Evolutionary conservation across 768 basidiomycete species (phyloP), one percentile per base, ranked within the genome.

Genomic region (Xerocomus spinulosus): DNA sequence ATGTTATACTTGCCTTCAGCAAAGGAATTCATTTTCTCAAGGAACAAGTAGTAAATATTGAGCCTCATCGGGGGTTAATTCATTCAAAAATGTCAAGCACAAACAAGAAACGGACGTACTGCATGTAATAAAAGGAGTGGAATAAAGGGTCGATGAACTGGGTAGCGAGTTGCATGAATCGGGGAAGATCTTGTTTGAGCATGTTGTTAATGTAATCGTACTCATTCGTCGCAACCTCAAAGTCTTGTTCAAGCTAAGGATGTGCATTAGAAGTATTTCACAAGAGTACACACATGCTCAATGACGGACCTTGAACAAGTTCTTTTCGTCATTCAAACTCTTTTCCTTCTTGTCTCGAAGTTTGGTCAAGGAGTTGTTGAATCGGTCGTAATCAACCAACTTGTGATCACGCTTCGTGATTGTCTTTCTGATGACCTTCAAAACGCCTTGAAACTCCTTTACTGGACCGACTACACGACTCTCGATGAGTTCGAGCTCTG

Each of bases 101-200:
- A 29, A 36, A 30, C 29, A 43, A 30, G 38, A 48, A 53, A 42
- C 25, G 43, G 24, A 82, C 92, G 62, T 61, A 94, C 92, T 98
- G 92, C 93, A 99, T 97, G 68, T 95, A 99, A 75, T 87, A 99
- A 77, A 93, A 93, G 15, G 92, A 95, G 59, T 95, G 87, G 80
- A 97, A 99, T n/a, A 98, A 73, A 1, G 96, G 96, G 56, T 94
- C 87, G 63, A 98, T 91, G 70, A 97, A 97, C 54, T 84, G 81
- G 3, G 91, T 87, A 1, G 87, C 76, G 52, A 97, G 79, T 24
- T 73, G 74, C 79, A 98, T 83, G 75, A 98, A 98, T n/a, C 81
- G 81, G 3, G 94, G 93, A 26, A 99, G 74, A 60, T 99, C 96
- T 48, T 81, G 77, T 73, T 99, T 98, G 69, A 97, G 71, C 5